Base-by-base conservation (phyloP, 1,284 basidiomycete genomes). In the Cutaneotrichosporon daszewskae region DNA sequence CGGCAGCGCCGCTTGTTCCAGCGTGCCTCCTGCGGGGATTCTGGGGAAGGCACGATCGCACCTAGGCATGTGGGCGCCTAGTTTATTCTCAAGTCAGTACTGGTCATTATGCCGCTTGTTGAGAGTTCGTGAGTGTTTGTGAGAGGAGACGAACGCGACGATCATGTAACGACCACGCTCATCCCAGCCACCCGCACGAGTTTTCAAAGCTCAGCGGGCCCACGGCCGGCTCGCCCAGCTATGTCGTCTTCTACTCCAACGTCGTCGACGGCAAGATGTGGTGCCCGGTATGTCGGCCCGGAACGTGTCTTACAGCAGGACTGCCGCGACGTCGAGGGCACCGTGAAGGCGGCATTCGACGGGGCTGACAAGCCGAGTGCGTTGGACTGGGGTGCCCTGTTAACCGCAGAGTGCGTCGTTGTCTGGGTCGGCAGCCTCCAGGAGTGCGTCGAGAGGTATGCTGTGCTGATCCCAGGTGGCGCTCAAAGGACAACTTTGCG, bases 361-460 rank as follows among this genome's bases (percentile, higher is more conserved):
- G 58, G 70, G 12, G 61, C 69, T 17, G 73, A 77, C 42, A 76
- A 75, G 17, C 83, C 83, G 17, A 74, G 66, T 69, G 37, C 18
- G 66, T 57, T 25, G 4, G n/a, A 5, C 7, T 23, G 9, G 28
- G 18, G 17, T n/a, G 4, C n/a, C n/a, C 8, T 16, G 27, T 31
- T 48, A 26, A 47, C 32, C 20, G 11, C 53, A 69, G 66, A 76
- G 22, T 84, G 76, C 10, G 66, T 81, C 35, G 75, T 90, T 39
- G 75, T 85, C 40, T 87, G 84, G 64, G 84, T 87, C 42, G 87
- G 87, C 7, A 76, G 81, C 54, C 75, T 69, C 53, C 46, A 75
- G 43, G 79, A 82, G 86, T 87, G 59, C 66, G 82, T 32, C 11
- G 20, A 5, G 14, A 8, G 12, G 10, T n/a, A 10, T 5, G 29